Percentiles rank a stretch among this genome's conserved stretches.
Conservation (phyloP, 805 yeast genomes). For the Lachancea fermentati region DNA sequence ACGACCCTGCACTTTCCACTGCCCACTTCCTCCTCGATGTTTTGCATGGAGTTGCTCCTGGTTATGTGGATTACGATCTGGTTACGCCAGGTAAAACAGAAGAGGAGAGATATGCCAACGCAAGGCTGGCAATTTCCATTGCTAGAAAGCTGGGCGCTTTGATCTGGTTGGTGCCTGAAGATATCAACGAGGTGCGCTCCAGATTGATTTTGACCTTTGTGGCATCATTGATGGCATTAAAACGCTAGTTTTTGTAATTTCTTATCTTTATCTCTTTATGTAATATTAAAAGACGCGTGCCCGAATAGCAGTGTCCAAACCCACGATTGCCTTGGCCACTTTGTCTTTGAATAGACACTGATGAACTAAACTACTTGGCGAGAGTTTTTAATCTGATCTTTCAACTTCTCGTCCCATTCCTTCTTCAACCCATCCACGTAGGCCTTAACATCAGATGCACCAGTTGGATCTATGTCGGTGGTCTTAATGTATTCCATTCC, state of each 20-base stretch:
- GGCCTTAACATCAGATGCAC: constrained; percentile 58
- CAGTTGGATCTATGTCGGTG: constrained; percentile 54
- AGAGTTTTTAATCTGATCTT: constrained; percentile 63
- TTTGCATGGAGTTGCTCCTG: constrained; percentile 90
- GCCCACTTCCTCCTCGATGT: constrained; percentile 86
- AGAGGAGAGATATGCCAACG: constrained; percentile 88
- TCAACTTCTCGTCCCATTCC: constrained; percentile 73
- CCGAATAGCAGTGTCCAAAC: background rate
- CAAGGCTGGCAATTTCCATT: constrained; percentile 93
- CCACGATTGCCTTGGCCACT: too few species aligned
- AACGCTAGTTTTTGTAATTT: constrained; percentile 17
- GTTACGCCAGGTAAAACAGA: constrained; percentile 75
- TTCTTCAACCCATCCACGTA: constrained; percentile 51
- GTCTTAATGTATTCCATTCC: constrained; percentile 62
- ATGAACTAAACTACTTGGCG: constrained; percentile 20
- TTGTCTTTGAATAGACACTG: background rate
- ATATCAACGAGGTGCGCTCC: constrained; percentile 91
- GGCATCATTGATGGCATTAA: constrained; percentile 86
- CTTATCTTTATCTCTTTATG: background rate
- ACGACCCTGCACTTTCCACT: constrained; percentile 67
- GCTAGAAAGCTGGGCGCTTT: constrained; percentile 97
- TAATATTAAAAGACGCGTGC: background rate
- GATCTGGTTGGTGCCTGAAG: constrained; percentile 99
- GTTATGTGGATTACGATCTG: constrained; percentile 92
- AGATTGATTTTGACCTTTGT: constrained; percentile 90